These are phyloP conservation scores for Globisporangium takayamanum DNA, from an alignment of 352 stramenopile genomes.

Conservation along the genomic window DNA sequence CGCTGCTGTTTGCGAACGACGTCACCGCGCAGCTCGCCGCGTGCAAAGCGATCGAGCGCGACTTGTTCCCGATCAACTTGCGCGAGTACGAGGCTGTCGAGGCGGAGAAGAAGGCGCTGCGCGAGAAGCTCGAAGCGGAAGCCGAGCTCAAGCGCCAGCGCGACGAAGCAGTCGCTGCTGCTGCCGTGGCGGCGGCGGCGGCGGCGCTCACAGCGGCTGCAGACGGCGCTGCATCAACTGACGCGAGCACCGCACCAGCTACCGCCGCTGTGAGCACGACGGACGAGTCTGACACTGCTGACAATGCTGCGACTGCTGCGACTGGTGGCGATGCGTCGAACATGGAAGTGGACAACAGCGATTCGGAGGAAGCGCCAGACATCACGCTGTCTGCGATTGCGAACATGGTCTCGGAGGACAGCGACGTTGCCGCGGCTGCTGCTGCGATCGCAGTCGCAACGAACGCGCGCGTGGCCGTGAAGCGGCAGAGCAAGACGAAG, in stretches of 20 bases:
- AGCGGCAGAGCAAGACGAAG: constrained; percentile 24
- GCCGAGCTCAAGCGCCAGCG: constrained; percentile 40
- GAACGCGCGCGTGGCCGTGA: constrained; percentile 33
- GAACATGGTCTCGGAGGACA: constrained; percentile 85
- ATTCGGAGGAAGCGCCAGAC: constrained; percentile 66
- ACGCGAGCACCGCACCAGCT: constrained; percentile 12
- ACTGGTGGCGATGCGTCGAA: constrained; percentile 25
- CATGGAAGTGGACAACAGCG: constrained; percentile 82
- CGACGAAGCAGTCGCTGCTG: constrained; percentile 26
- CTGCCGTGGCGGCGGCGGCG: constrained; percentile 15
- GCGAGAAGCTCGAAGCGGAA: constrained; percentile 35
- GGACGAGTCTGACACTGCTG: constrained; percentile 22
- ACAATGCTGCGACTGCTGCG: constrained; percentile 15
- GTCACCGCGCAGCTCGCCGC: constrained; percentile 32
- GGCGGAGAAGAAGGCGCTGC: constrained; percentile 29
- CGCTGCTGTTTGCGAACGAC: constrained; percentile 45
- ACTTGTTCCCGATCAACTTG: constrained; percentile 59
- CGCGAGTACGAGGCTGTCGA: constrained; percentile 65
- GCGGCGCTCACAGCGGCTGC: not conserved
- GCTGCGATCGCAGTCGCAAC: constrained; percentile 42
- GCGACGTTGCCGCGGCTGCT: constrained; percentile 47
- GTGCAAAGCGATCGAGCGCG: constrained; percentile 53
- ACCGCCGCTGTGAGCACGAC: constrained; percentile 4
- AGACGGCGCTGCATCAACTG: constrained; percentile 5
- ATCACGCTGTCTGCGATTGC: constrained; percentile 78